Conservation (phyloP, 192 early-diverging fungal genomes). For the Rhizophagus sp. region DNA sequence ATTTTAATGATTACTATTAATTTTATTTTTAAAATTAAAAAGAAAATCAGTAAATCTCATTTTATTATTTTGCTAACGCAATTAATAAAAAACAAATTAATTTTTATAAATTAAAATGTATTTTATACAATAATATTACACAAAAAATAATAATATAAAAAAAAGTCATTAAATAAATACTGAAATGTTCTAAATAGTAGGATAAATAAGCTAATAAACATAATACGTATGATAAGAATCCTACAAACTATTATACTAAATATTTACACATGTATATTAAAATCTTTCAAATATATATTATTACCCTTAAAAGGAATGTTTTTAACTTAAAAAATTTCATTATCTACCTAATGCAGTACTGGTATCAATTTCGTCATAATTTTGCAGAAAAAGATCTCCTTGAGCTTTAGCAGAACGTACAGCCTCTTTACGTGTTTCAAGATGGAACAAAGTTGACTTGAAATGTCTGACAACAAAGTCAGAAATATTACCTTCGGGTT, state of each 20-base stretch:
- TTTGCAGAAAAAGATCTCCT: background rate
- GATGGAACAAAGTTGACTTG: slow-evolving; percentile 65
- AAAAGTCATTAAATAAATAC: too few relatives aligned
- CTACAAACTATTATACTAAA: background rate
- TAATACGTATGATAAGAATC: background rate
- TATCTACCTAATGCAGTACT: background rate
- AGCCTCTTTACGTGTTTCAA: slow-evolving; percentile 51
- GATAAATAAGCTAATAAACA: background rate
- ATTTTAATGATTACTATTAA: too few relatives aligned
- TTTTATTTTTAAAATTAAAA: too few relatives aligned
- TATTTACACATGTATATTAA: background rate
- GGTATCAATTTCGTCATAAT: slow-evolving; percentile 30
- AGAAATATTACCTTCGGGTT: slow-evolving; percentile 60
- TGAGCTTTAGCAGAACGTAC: slow-evolving; percentile 27
- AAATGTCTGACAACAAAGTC: slow-evolving; percentile 74
- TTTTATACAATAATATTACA: too few relatives aligned
- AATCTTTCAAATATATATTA: background rate
- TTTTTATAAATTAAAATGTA: too few relatives aligned
- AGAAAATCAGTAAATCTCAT: too few relatives aligned
- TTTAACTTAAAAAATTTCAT: background rate
- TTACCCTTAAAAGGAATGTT: background rate
- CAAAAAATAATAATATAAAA: too few relatives aligned
- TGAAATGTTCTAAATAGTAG: too few relatives aligned
- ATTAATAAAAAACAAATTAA: too few relatives aligned
- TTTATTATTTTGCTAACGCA: too few relatives aligned